Conservation (phyloP, 495 filamentous ascomycete species). For the Neurospora sp. region DNA sequence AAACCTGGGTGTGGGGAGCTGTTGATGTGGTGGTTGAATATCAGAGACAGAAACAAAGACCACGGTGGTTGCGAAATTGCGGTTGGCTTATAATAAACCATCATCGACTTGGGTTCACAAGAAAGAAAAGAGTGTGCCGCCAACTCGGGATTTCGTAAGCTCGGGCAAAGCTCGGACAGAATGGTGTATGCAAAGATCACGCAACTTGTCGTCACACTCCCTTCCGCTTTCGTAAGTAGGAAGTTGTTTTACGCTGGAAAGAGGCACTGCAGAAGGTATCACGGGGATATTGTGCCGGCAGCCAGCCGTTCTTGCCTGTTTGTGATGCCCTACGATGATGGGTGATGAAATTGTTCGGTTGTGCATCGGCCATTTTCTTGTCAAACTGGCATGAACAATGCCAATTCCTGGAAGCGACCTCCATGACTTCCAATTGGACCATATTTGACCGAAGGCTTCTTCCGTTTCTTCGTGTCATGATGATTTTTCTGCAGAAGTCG, state of each 20-base stretch:
- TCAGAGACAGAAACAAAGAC: background rate
- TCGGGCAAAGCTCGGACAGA: slow-evolving; percentile 9
- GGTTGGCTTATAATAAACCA: slow-evolving; percentile 3
- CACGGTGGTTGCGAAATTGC: slow-evolving; percentile 7
- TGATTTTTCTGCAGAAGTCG: background rate
- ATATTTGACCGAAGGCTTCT: too few species aligned
- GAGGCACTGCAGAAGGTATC: slow-evolving; percentile 1
- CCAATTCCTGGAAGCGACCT: background rate
- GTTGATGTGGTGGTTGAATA: background rate
- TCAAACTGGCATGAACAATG: background rate
- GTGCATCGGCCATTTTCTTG: background rate
- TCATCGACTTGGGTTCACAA: background rate
- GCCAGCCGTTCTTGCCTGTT: slow-evolving; percentile 1
- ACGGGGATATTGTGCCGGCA: slow-evolving; percentile 1
- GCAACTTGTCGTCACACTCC: background rate
- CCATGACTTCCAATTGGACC: background rate
- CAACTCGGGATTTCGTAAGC: background rate
- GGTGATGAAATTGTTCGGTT: background rate
- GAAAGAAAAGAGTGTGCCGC: background rate
- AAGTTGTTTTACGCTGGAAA: background rate
- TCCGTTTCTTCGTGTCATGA: too few species aligned
- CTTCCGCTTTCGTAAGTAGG: background rate
- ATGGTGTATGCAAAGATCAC: background rate
- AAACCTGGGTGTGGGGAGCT: background rate
- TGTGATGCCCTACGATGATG: background rate